Evolutionary conservation across 352 stramenopile species (phyloP).

Genomic region (Aphanomyces stellatus): DNA sequence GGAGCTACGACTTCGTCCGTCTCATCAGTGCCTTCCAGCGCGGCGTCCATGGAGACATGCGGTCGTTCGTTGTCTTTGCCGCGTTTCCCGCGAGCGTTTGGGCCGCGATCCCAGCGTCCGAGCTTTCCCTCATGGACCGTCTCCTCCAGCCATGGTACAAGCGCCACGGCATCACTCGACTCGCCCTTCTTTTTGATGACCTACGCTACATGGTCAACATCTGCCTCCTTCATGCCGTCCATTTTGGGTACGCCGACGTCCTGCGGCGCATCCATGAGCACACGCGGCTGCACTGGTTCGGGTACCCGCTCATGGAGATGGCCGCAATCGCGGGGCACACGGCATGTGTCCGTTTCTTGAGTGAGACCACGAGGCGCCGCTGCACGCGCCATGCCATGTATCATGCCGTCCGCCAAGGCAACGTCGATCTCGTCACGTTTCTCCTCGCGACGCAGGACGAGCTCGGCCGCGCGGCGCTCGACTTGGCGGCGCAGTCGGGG

Average conservation of each 20-base stretch:
- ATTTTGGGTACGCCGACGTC: neutral
- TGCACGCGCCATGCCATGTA: neutral
- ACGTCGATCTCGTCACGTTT: neutral
- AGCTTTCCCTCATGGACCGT: neutral
- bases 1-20: neutral
- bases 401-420: neutral
- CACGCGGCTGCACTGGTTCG: neutral
- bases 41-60: neutral
- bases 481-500: constrained; percentile 16
- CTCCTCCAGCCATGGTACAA: neutral
- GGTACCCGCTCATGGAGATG: neutral
- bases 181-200: neutral
- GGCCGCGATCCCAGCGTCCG: neutral
- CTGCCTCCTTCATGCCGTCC: neutral
- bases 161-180: neutral
- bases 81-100: neutral
- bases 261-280: neutral
- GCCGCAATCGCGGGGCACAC: neutral
- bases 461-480: constrained; percentile 9
- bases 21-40: neutral
- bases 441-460: neutral
- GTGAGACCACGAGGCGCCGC: neutral
- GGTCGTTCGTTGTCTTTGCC: neutral
- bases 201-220: neutral
- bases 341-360: neutral